phyloP scores from a whole-genome alignment of 2,329 filamentous ascomycete species.

The Waltergamsia citrina region DNA sequence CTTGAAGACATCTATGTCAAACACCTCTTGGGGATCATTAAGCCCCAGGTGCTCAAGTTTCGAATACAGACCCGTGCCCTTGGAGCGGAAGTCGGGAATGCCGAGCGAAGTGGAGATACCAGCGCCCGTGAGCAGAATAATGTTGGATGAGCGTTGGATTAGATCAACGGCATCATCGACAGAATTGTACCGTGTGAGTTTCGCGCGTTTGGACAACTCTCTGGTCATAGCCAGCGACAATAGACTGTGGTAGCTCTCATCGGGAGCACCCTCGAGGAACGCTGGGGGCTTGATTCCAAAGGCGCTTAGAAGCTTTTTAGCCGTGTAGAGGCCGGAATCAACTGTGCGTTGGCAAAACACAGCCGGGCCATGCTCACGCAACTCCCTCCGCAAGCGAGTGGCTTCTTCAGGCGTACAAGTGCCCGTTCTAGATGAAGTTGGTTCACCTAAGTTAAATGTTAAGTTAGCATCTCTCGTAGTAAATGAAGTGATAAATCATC shows the following conservation, averaged over 20 bases:
- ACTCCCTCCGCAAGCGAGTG: slow-evolving; percentile 54
- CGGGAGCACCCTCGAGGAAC: slow-evolving; percentile 58
- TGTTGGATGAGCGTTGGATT: slow-evolving; percentile 65
- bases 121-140: slow-evolving; percentile 89
- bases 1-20: slow-evolving; percentile 80
- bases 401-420: slow-evolving; percentile 62
- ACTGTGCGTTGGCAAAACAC: slow-evolving; percentile 69
- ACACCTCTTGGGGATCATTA: slow-evolving; percentile 86
- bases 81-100: slow-evolving; percentile 94
- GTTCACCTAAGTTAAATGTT: slow-evolving; percentile 21
- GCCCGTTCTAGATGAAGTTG: too few relatives aligned
- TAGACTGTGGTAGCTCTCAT: slow-evolving; percentile 66
- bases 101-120: slow-evolving; percentile 95
- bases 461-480: slow-evolving; percentile 4
- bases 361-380: slow-evolving; percentile 68
- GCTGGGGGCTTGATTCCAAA: slow-evolving; percentile 69
- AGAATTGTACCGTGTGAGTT: slow-evolving; percentile 71
- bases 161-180: slow-evolving; percentile 79
- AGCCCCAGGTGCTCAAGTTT: slow-evolving; percentile 70
- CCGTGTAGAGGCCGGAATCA: slow-evolving; percentile 58
- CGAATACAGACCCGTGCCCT: slow-evolving; percentile 84
- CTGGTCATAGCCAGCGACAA: slow-evolving; percentile 70
- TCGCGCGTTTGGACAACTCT: slow-evolving; percentile 73
- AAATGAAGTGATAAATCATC: too few relatives aligned
- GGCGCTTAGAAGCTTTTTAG: slow-evolving; percentile 76